Conservation (phyloP, 2,329 filamentous ascomycete species). For the Pseudogymnoascus verrucosus region DNA sequence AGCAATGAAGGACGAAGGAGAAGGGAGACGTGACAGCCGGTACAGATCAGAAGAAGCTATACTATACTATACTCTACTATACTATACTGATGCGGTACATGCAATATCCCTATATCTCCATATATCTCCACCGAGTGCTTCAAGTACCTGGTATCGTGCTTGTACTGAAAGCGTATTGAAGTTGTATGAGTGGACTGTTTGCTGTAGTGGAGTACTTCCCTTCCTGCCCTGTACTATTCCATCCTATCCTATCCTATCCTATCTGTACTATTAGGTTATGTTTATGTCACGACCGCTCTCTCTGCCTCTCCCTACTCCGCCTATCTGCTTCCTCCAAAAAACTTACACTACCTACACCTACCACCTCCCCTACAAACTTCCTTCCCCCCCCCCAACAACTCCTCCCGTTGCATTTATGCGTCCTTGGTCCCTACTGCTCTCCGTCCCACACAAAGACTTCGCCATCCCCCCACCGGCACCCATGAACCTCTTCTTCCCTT, state of each 20-base stretch:
- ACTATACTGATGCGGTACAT: neutral
- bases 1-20: neutral
- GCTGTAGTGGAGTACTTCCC: neutral
- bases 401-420: conserved; percentile 11
- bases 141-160: neutral
- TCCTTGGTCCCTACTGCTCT: conserved; percentile 12
- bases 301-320: neutral
- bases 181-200: neutral
- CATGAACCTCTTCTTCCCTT: conserved; percentile 15
- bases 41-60: neutral
- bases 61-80: neutral
- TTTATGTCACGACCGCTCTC: neutral
- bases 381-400: neutral
- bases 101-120: neutral
- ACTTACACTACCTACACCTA: neutral
- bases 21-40: neutral
- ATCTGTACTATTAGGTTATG: neutral
- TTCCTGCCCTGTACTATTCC: neutral
- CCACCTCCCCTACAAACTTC: neutral
- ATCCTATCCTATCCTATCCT: neutral
- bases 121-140: neutral
- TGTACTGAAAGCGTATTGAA: neutral
- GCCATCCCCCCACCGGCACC: conserved; percentile 15
- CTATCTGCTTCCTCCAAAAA: neutral
- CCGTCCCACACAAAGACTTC: conserved; percentile 17